Conservation (phyloP, 148 eudicot genomes). For the Silene conica region DNA sequence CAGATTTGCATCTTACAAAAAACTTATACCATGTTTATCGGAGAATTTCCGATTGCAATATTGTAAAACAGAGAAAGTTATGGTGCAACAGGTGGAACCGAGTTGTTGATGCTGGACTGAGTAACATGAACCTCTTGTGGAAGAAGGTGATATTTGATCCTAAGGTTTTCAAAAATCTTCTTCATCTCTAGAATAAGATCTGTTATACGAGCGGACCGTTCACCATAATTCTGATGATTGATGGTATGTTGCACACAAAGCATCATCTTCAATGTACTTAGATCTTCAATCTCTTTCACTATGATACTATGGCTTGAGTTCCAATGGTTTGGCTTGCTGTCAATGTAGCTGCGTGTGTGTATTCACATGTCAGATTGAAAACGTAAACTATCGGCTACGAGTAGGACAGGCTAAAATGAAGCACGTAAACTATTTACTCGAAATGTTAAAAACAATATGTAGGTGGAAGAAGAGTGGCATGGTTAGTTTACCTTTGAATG, state of each 20-base stretch:
- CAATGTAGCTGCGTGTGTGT: slow-evolving; percentile 47
- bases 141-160: slow-evolving; percentile 50
- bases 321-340: slow-evolving; percentile 62
- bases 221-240: slow-evolving; percentile 64
- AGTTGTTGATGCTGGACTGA: slow-evolving; percentile 24
- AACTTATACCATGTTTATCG: neutral
- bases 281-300: slow-evolving; percentile 51
- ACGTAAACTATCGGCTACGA: too few species aligned
- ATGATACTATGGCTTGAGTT: slow-evolving; percentile 47
- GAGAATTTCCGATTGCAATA: neutral
- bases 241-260: slow-evolving; percentile 58
- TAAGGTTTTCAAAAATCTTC: slow-evolving; percentile 41
- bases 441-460: too few species aligned
- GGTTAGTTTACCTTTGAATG: slow-evolving; percentile 43
- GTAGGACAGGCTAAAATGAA: too few species aligned
- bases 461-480: neutral
- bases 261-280: slow-evolving; percentile 51
- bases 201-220: slow-evolving; percentile 36
- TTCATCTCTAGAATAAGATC: slow-evolving; percentile 60
- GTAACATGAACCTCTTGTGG: slow-evolving; percentile 66
- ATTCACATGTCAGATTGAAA: neutral
- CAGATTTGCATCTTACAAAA: neutral
- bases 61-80: neutral
- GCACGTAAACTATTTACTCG: too few species aligned
- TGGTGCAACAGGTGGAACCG: slow-evolving; percentile 13